Evolutionary conservation across 1,284 basidiomycete species (phyloP).

Genomic region (Phlebopus sp.): DNA sequence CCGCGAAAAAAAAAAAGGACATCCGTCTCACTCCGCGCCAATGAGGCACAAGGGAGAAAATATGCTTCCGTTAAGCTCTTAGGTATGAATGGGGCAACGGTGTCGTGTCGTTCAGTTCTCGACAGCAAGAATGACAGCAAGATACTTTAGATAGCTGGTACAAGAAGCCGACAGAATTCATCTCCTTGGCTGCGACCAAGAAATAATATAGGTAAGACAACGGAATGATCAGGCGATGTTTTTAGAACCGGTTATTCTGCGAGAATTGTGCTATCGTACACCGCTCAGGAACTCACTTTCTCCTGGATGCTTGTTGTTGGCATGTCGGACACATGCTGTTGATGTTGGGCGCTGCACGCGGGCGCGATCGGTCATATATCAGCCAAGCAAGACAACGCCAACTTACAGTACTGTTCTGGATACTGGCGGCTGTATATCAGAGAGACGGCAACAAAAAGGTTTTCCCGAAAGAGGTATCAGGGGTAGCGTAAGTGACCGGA

Average conservation of each 20-base stretch:
- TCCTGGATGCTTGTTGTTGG: conserved; percentile 32
- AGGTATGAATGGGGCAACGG: conserved; percentile 8
- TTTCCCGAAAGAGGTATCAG: conserved; percentile 3
- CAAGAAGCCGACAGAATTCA: conserved; percentile 20
- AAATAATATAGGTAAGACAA: conserved; percentile 20
- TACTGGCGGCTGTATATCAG: conserved; percentile 34
- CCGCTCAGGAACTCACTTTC: conserved; percentile 20
- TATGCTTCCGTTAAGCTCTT: conserved; percentile 32
- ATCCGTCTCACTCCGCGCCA: conserved; percentile 10
- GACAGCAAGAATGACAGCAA: not conserved
- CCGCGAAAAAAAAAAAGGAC: conserved; percentile 22
- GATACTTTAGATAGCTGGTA: conserved; percentile 4
- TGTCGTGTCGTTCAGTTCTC: conserved; percentile 8
- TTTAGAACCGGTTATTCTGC: not conserved
- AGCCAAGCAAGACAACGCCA: not conserved
- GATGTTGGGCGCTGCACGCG: conserved; percentile 37
- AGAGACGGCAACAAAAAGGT: not conserved
- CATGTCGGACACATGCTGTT: conserved; percentile 38
- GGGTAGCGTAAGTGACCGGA: not conserved
- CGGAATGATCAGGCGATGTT: conserved; percentile 22
- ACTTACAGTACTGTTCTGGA: conserved; percentile 46
- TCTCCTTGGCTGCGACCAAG: conserved; percentile 29
- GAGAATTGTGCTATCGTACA: conserved; percentile 1
- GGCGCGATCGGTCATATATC: not conserved
- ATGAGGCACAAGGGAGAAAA: conserved; percentile 13